Conservation (phyloP, 2,329 filamentous ascomycete species). For the Alternaria dauci region DNA sequence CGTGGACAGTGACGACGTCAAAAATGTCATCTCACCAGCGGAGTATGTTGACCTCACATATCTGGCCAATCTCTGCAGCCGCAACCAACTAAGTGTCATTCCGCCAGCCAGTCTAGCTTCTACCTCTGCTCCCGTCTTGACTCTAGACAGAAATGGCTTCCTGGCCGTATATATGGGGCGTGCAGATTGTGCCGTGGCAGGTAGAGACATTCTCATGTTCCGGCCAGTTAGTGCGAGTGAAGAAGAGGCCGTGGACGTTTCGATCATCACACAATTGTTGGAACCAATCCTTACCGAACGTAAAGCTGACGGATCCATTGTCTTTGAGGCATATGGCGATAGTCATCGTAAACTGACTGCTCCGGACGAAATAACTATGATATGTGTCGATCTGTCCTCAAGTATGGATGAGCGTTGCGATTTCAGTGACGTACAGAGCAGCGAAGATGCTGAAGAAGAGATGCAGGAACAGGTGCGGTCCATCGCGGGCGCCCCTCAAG, state of each 20-base stretch:
- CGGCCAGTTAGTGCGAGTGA: constrained; percentile 34
- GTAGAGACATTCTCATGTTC: constrained; percentile 47
- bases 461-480: neutral
- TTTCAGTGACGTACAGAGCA: constrained; percentile 41
- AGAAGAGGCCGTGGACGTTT: constrained; percentile 44
- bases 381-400: constrained; percentile 47
- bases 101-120: constrained; percentile 39
- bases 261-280: constrained; percentile 48
- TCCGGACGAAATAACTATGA: constrained; percentile 49
- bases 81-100: constrained; percentile 42
- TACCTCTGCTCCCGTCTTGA: constrained; percentile 43
- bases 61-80: constrained; percentile 27
- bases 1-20: neutral
- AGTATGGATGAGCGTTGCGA: constrained; percentile 44
- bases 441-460: constrained; percentile 14
- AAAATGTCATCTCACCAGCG: neutral
- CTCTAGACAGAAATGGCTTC: constrained; percentile 45
- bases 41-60: neutral
- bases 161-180: constrained; percentile 50
- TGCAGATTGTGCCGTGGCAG: constrained; percentile 41
- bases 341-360: constrained; percentile 33
- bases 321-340: constrained; percentile 47
- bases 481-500: neutral
- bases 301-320: constrained; percentile 42
- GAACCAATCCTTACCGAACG: constrained; percentile 44